These are phyloP conservation scores for Xanthoconium stramineum DNA, from an alignment of 768 basidiomycete genomes.

Conservation along the genomic window DNA sequence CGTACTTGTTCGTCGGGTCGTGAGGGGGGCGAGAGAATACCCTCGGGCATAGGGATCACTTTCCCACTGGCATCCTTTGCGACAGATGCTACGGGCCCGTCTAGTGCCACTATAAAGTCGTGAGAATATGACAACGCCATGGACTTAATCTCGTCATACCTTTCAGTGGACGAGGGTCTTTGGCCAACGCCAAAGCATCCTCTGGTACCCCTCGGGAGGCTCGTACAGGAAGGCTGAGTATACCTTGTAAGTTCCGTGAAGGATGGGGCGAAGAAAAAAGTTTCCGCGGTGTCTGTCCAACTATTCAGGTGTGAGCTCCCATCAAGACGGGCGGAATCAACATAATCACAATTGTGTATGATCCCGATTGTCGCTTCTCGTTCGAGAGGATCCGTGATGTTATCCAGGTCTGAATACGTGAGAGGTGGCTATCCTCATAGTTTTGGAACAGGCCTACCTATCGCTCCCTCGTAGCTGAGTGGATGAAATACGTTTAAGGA, in stretches of 20 bases:
- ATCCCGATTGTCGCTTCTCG: constrained; percentile 92
- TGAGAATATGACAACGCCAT: constrained; percentile 1
- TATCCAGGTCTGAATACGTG: constrained; percentile 64
- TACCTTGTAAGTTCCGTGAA: constrained; percentile 64
- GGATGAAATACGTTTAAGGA: constrained; percentile 90
- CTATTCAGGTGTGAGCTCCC: constrained; percentile 34
- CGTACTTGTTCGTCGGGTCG: constrained; percentile 66
- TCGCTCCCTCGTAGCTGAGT: constrained; percentile 87
- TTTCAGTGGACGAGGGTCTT: constrained; percentile 53
- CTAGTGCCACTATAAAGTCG: constrained; percentile 38
- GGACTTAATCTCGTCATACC: constrained; percentile 35
- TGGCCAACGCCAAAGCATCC: constrained; percentile 67
- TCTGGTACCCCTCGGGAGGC: constrained; percentile 78
- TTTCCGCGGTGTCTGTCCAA: constrained; percentile 90
- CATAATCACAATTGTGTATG: constrained; percentile 83
- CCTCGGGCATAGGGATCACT: constrained; percentile 60
- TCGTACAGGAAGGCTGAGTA: constrained; percentile 69
- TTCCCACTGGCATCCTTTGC: constrained; percentile 44
- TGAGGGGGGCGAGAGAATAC: constrained; percentile 54
- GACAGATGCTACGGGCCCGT: constrained; percentile 39
- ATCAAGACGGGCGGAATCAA: background rate
- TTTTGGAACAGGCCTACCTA: constrained; percentile 44
- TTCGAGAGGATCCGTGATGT: constrained; percentile 82
- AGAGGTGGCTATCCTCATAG: background rate
- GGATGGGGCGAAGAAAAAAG: constrained; percentile 80